Conservation (phyloP, 2,329 filamentous ascomycete genomes). For the Fusarium sp. region DNA sequence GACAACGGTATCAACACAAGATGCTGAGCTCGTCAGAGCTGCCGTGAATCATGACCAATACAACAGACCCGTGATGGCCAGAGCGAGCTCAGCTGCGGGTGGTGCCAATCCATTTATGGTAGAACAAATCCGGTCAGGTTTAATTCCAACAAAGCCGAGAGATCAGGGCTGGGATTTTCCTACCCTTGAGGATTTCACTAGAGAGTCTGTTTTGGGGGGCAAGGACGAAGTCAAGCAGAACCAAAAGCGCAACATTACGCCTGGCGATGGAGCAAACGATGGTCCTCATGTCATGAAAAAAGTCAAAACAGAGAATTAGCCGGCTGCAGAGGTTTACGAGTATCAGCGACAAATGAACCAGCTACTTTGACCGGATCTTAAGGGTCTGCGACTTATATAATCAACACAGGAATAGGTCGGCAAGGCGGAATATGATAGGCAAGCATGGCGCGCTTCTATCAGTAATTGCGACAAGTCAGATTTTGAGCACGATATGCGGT, state of each 20-base stretch:
- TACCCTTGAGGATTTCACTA: constrained; percentile 45
- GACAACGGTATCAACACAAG: constrained; percentile 22
- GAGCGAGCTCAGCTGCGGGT: constrained; percentile 1
- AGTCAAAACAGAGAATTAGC: constrained; percentile 21
- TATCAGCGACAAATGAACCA: not conserved
- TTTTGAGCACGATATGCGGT: not conserved
- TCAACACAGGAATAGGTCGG: not conserved
- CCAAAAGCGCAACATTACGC: not conserved
- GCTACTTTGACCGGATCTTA: constrained; percentile 16
- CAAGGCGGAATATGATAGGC: not conserved
- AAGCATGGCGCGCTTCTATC: not conserved
- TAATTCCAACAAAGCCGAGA: constrained; percentile 30
- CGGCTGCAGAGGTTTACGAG: not conserved
- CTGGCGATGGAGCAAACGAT: not conserved
- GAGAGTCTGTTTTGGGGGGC: constrained; percentile 10
- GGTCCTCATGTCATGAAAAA: constrained; percentile 18
- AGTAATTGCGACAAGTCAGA: not conserved
- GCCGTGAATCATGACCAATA: constrained; percentile 39
- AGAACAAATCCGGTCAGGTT: constrained; percentile 45
- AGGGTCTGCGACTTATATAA: constrained; percentile 10
- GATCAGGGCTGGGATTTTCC: constrained; percentile 33
- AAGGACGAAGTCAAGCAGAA: not conserved
- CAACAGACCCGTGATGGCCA: constrained; percentile 36
- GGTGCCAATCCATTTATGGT: constrained; percentile 36
- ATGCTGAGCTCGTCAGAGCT: not conserved